phyloP scores from a whole-genome alignment of 768 basidiomycete genomes.

The Suillus subalutaceus region DNA sequence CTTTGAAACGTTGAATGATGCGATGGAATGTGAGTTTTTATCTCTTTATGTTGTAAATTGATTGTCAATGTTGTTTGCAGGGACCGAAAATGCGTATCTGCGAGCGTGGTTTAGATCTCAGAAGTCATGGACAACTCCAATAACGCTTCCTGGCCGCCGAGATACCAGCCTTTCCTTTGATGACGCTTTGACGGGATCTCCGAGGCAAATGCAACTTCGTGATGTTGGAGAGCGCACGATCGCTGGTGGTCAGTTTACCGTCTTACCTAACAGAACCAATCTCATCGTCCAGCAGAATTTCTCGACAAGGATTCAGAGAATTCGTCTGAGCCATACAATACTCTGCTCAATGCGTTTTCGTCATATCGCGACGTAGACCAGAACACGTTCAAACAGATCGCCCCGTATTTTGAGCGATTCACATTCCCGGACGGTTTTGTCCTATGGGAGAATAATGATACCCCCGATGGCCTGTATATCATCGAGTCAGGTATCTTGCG shows the following conservation, averaged over 20 bases:
- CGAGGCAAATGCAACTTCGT: conserved; percentile 65
- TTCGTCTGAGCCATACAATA: conserved; percentile 66
- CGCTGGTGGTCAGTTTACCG: conserved; percentile 48
- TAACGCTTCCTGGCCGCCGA: conserved; percentile 63
- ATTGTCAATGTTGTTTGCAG: conserved; percentile 34
- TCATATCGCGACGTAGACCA: conserved; percentile 64
- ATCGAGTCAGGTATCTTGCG: conserved; percentile 86
- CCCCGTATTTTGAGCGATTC: conserved; percentile 71
- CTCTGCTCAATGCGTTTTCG: conserved; percentile 79
- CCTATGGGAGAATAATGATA: conserved; percentile 80
- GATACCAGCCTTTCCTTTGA: conserved; percentile 49
- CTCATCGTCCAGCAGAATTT: conserved; percentile 22
- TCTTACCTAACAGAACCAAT: not conserved
- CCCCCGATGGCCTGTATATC: conserved; percentile 83
- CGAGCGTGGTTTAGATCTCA: conserved; percentile 75
- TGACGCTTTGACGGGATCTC: conserved; percentile 56
- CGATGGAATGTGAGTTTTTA: conserved; percentile 78
- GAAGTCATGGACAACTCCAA: conserved; percentile 51
- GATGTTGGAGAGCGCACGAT: conserved; percentile 76
- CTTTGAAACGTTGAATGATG: conserved; percentile 83
- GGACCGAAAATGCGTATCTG: conserved; percentile 95
- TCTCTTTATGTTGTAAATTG: conserved; percentile 5
- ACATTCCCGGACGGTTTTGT: conserved; percentile 57
- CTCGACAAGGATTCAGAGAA: conserved; percentile 32
- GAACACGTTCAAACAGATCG: conserved; percentile 62